Evolutionary conservation across 805 yeast species (phyloP), one percentile per base, ranked within the genome.

Genomic region (Wickerhamomyces silvicola): DNA sequence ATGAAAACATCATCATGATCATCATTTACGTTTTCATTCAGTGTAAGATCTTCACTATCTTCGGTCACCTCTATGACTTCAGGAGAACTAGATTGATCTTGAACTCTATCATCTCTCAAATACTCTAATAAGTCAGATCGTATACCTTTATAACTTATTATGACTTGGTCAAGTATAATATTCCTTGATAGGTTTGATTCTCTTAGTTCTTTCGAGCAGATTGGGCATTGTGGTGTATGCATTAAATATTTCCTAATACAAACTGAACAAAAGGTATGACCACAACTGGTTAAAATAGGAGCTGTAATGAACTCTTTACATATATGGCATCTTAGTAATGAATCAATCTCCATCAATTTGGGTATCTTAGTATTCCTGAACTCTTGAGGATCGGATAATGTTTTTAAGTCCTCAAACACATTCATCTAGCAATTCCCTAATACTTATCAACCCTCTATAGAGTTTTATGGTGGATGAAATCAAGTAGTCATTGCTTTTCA

Each of bases 251-350:
- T 72, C 36, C 95, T 65, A 18, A 88, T 82, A 54, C 97, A 88
- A 10, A 78, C 66, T 0, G 95, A 84, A 56, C 97, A 88, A 54
- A 86, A 88, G 1, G 88, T 78, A 54, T 88, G 97, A 22, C 83
- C 80, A 61, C 97, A 88, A 2, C 80, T 70, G 1, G 96, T 83
- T 26, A 81, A 59, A 22, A 85, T 84, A 2, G 97, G 96, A 1
- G 88, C 82, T 20, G 60, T 68, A 33, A 83, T 64, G 41, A 81
- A 74, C 38, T 86, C 96, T 47, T 87, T 84, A 56, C 97, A 88
- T 8, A 88, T 81, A 45, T 81, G 87, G 52, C 97, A 88, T 48
- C 95, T 53, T 31, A 86, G 62, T 17, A 79, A 61, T 2, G 85
- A 66, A 41, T 88, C 96, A 3, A 88, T 57, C 31, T 70, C 77